Conservation (phyloP, 495 filamentous ascomycete genomes). For the Penicillium herquei region DNA sequence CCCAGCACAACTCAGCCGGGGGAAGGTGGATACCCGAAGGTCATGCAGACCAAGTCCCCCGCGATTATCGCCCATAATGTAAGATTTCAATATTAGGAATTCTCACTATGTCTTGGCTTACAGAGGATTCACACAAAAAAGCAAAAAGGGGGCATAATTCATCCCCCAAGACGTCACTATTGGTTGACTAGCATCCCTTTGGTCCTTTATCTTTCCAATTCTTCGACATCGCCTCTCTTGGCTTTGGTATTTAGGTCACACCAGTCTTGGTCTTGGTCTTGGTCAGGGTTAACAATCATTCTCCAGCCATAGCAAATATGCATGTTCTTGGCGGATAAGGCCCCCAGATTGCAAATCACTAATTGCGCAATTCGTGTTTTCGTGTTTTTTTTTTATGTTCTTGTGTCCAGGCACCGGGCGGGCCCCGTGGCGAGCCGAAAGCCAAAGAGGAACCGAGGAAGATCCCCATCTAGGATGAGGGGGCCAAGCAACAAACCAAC, state of each 20-base stretch:
- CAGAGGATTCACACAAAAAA: constrained; percentile 15
- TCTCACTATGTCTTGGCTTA: constrained; percentile 28
- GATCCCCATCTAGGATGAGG: constrained; percentile 38
- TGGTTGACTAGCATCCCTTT: constrained; percentile 12
- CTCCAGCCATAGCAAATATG: constrained; percentile 20
- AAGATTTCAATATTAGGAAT: constrained; percentile 20
- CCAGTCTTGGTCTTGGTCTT: not conserved
- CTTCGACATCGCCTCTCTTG: constrained; percentile 28
- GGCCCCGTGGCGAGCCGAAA: constrained; percentile 30
- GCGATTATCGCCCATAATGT: constrained; percentile 24
- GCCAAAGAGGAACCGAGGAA: constrained; percentile 33
- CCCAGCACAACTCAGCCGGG: constrained; percentile 26
- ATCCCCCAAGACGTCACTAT: constrained; percentile 30
- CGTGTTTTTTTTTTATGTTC: not conserved
- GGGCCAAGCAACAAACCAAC: constrained; percentile 17
- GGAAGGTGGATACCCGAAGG: constrained; percentile 22
- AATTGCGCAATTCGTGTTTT: constrained; percentile 26
- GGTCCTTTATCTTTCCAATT: constrained; percentile 16
- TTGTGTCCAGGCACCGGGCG: constrained; percentile 2
- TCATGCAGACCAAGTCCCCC: constrained; percentile 22
- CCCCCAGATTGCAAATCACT: not conserved
- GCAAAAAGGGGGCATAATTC: not conserved
- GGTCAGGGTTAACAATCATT: constrained; percentile 16
- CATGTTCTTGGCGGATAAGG: constrained; percentile 11
- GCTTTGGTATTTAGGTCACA: constrained; percentile 21